Base-by-base conservation (phyloP, 164 flowering plant genomes). In the Berberis thunbergii region DNA sequence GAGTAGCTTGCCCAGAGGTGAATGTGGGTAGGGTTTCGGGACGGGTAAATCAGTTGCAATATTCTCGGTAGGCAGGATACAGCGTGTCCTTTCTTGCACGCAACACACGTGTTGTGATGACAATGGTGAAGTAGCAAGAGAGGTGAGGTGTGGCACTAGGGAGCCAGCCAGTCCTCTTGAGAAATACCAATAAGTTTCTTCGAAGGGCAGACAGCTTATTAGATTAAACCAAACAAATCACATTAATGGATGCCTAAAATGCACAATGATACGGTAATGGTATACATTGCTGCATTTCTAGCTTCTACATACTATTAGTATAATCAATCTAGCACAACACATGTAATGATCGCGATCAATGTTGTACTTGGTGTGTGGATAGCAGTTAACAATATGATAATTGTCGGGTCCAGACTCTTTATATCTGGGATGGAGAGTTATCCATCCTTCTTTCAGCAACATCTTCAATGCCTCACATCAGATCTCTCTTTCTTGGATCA, bases 151-250 rank as follows among this genome's bases (percentile, higher is more conserved):
- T 26, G 26, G 26, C 26, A 26, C 26, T 4, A 40, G 42, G 72
- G 81, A 70, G 78, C 81, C n/a, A n/a, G n/a, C n/a, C 80, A 58
- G 26, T 64, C 79, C 26, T 26, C 26, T 83, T 71, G 84, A 63
- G 63, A n/a, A 45, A 64, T 42, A 41, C 41, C 58, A 67, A 52
- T 67, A 11, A 59, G 72, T 64, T 79, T 73, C 79, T 71, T 72
- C 12, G 39, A 66, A 43, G 59, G 45, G 72, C 66, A 73, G 80
- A 72, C 74, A 75, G 40, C 46, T 58, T 41, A 46, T 45, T 26
- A 26, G 26, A 26, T 26, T 26, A 26, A 26, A 40, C 41, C 53
- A 69, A 69, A 41, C 49, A 57, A 42, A 13, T 57, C 43, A 12
- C 26, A 63, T 40, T 62, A 57, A 54, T 54, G 40, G 41, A n/a